These are phyloP conservation scores for Exophiala bonariae DNA, from an alignment of 2,329 filamentous ascomycete genomes.

Conservation along the genomic window DNA sequence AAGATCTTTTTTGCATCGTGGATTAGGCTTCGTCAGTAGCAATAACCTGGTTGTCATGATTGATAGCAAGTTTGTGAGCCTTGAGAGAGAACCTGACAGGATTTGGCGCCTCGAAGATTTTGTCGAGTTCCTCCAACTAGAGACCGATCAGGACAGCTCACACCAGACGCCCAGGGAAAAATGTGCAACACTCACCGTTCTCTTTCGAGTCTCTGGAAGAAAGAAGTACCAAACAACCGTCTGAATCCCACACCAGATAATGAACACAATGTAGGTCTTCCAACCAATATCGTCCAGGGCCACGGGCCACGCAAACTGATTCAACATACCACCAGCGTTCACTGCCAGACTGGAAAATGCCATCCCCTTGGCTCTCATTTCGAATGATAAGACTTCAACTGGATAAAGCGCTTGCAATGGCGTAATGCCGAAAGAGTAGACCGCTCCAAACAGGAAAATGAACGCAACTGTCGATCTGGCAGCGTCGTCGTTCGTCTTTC, in stretches of 20 bases:
- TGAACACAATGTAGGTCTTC: slow-evolving; percentile 54
- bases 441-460: slow-evolving; percentile 55
- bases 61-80: slow-evolving; percentile 2
- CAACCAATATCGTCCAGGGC: slow-evolving; percentile 51
- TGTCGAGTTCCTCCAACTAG: slow-evolving; percentile 8
- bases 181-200: slow-evolving; percentile 7
- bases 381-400: slow-evolving; percentile 53
- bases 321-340: slow-evolving; percentile 46
- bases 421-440: slow-evolving; percentile 50
- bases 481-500: slow-evolving; percentile 33
- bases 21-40: slow-evolving; percentile 13
- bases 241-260: slow-evolving; percentile 6
- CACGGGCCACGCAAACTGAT: slow-evolving; percentile 50
- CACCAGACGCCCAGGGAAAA: background rate
- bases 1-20: too few relatives aligned
- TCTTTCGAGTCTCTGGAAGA: slow-evolving; percentile 5
- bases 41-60: slow-evolving; percentile 1
- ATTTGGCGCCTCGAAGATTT: slow-evolving; percentile 8
- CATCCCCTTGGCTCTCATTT: slow-evolving; percentile 57
- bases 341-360: slow-evolving; percentile 47
- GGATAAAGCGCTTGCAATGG: slow-evolving; percentile 51
- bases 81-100: background rate
- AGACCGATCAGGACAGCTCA: background rate
- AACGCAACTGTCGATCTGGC: slow-evolving; percentile 51
- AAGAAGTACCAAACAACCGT: slow-evolving; percentile 2